phyloP scores from a whole-genome alignment of 441 rosid genomes.

The Gossypium lobatum region DNA sequence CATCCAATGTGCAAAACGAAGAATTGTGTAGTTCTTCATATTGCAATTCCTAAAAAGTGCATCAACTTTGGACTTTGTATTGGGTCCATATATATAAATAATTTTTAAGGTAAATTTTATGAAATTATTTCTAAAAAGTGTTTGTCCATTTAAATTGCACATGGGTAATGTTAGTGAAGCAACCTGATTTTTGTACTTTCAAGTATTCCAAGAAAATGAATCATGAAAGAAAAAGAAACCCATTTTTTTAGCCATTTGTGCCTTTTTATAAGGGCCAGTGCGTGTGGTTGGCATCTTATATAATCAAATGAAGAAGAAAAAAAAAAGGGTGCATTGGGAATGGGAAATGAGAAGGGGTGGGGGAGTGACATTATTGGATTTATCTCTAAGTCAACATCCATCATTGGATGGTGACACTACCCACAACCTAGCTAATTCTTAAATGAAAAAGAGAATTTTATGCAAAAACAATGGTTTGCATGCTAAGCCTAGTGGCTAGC shows the following conservation, averaged over 20 bases:
- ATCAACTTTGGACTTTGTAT: background rate
- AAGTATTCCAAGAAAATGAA: background rate
- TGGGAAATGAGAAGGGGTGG: background rate
- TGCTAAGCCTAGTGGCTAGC: background rate
- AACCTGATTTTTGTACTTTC: background rate
- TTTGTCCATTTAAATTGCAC: constrained; percentile 12
- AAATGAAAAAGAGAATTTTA: background rate
- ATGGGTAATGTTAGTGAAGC: background rate
- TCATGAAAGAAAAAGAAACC: background rate
- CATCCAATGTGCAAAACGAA: background rate
- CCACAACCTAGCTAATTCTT: constrained; percentile 12
- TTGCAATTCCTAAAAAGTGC: background rate
- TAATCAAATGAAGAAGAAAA: background rate
- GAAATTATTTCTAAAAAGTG: too few relatives aligned
- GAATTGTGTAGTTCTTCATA: background rate
- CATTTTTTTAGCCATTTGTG: background rate
- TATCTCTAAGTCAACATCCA: constrained; percentile 21
- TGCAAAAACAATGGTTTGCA: background rate
- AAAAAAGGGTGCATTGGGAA: background rate
- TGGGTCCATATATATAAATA: too few relatives aligned
- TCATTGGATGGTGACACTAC: constrained; percentile 12
- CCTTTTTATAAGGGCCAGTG: background rate
- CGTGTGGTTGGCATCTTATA: background rate
- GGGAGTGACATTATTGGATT: constrained; percentile 10
- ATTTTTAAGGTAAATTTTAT: too few relatives aligned